phyloP scores from a whole-genome alignment of 2,329 filamentous ascomycete genomes.

The Colletotrichum tamarilloi region DNA sequence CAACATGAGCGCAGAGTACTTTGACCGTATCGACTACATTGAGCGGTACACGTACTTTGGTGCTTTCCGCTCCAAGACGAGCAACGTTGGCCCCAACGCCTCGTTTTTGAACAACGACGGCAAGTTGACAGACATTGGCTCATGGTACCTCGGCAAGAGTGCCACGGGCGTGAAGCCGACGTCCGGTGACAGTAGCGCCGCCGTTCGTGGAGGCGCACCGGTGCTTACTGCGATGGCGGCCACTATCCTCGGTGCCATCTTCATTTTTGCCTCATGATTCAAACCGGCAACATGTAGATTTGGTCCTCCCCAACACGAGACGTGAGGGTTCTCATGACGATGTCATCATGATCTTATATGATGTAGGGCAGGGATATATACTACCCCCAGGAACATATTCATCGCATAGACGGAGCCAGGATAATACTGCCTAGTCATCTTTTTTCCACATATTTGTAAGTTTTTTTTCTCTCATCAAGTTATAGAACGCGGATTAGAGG shows the following conservation, averaged over 20 bases:
- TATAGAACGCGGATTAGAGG: constrained; percentile 3
- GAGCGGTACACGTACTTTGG: constrained; percentile 81
- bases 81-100: constrained; percentile 80
- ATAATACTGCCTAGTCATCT: not conserved
- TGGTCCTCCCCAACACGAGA: not conserved
- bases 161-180: constrained; percentile 57
- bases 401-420: constrained; percentile 14
- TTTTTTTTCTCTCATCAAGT: not conserved
- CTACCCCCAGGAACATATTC: not conserved
- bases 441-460: not conserved
- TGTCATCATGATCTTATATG: not conserved
- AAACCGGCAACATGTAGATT: not conserved
- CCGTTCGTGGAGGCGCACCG: constrained; percentile 6
- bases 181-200: constrained; percentile 22
- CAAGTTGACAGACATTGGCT: constrained; percentile 78
- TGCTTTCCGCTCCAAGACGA: constrained; percentile 74
- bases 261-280: constrained; percentile 2
- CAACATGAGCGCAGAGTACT: constrained; percentile 73
- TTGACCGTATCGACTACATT: constrained; percentile 72
- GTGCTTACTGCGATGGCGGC: constrained; percentile 13
- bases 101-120: constrained; percentile 77
- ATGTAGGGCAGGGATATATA: not conserved
- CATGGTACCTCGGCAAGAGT: constrained; percentile 76
- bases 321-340: not conserved
- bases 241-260: not conserved